Evolutionary conservation across 2,329 filamentous ascomycete genomes (phyloP), one percentile per base, ranked within the genome.

Genomic region (Sordariomycetes sp.): DNA sequence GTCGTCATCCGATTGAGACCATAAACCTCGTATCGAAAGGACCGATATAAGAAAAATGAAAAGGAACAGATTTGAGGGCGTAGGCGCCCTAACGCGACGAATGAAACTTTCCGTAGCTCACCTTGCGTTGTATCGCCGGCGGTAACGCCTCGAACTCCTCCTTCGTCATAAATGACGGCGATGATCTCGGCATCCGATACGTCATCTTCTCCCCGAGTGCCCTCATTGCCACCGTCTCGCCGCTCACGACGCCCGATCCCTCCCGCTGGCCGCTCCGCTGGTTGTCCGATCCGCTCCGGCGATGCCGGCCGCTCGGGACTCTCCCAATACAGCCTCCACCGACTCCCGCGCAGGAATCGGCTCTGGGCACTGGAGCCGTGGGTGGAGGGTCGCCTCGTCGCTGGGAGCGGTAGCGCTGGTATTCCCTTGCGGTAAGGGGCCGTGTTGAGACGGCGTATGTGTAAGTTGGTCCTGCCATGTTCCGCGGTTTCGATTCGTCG

Each of bases 111-210:
- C 58, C 36, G 54, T 42, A 42, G 71, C 78, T 73, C 69, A 82
- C 79, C 71, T 82, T 82, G 67, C 79, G 73, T 64, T 77, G 73
- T 56, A 82, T 72, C 17, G 77, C 77, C 25, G 75, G 76, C 22
- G 79, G 79, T 12, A 82, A 68, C 48, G 74, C 72, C 61, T 80
- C 75, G 59, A 79, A 80, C 56, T 72, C 70, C 35, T 69, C 65
- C 59, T 62, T 70, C 1, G 71, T 72, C 61, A 72, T 69, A 24
- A 60, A 61, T 53, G 22, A 48, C 22, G 55, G 50, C 50, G 55
- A 57, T 12, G 35, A 53, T 12, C 10, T 53, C 17, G 55, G 48
- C n/a, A 12, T 42, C 17, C 48, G 55, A 20, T 53, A 36, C 12
- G 20, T 20, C 50, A 24, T 52, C 28, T 32, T 42, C 24, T 57